Conservation (phyloP, 305 asterid genomes). For the Fraxinus floribunda region DNA sequence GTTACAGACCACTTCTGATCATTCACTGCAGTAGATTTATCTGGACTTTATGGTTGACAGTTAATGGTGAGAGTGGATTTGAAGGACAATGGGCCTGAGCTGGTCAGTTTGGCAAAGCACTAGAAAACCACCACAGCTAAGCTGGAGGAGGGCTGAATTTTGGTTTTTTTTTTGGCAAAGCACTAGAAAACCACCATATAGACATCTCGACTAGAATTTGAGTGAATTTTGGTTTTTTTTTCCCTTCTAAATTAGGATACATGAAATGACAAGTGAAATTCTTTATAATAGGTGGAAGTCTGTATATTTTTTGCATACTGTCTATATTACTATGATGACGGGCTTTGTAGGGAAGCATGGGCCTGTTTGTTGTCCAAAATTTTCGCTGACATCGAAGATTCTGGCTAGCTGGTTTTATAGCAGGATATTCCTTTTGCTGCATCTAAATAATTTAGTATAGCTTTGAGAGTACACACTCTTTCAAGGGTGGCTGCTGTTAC, state of each 20-base stretch:
- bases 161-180: not conserved
- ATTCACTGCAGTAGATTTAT: not conserved
- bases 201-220: not conserved
- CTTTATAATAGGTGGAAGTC: not conserved
- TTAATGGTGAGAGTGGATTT: not conserved
- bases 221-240: conserved; percentile 1
- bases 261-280: not conserved
- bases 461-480: not conserved
- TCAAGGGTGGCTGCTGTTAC: not conserved
- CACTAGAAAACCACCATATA: not conserved
- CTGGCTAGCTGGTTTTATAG: conserved; percentile 7
- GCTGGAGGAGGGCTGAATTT: conserved; percentile 2
- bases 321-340: conserved; percentile 11
- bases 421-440: not conserved
- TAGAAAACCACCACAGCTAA: not conserved
- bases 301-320: not conserved
- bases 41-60: conserved; percentile 6
- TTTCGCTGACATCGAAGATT: not conserved
- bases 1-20: not conserved
- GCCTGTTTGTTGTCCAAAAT: not conserved
- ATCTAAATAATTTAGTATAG: conserved; percentile 13
- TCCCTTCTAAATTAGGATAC: not conserved
- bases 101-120: not conserved
- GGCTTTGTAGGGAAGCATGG: not conserved
- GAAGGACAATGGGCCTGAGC: not conserved